Evolutionary conservation across 768 basidiomycete species (phyloP).

Genomic region (Boletus sensibilis): DNA sequence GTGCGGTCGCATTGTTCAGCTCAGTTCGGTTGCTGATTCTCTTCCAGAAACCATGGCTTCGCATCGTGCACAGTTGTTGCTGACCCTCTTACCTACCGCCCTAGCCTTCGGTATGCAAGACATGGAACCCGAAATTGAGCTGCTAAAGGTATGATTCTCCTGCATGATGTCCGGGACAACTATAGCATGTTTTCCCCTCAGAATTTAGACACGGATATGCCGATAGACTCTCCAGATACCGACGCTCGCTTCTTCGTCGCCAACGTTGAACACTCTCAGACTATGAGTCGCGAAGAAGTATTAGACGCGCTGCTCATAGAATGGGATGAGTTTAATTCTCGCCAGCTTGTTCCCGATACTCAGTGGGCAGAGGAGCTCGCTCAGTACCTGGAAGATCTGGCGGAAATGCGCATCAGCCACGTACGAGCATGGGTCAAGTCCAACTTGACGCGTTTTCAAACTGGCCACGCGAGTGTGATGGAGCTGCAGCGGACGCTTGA

Average conservation of each 20-base stretch:
- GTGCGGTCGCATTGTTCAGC: constrained; percentile 32
- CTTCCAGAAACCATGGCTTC: constrained; percentile 44
- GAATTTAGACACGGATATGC: constrained; percentile 55
- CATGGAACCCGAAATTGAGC: constrained; percentile 43
- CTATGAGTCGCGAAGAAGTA: constrained; percentile 9
- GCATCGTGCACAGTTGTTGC: constrained; percentile 44
- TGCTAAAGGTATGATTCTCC: constrained; percentile 43
- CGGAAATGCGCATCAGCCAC: constrained; percentile 43
- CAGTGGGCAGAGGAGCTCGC: constrained; percentile 44
- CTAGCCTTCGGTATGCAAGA: constrained; percentile 50
- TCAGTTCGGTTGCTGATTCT: background rate
- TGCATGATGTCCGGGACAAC: background rate
- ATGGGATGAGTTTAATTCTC: constrained; percentile 34
- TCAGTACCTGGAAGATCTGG: constrained; percentile 41
- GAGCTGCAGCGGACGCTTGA: constrained; percentile 45
- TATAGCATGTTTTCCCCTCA: constrained; percentile 17
- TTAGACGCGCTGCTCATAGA: constrained; percentile 18
- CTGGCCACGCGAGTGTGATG: constrained; percentile 44
- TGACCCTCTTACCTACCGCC: constrained; percentile 44
- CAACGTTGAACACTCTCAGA: constrained; percentile 12
- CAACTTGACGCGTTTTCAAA: constrained; percentile 50
- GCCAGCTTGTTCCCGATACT: constrained; percentile 38
- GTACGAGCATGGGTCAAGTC: constrained; percentile 50
- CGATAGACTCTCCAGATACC: constrained; percentile 39
- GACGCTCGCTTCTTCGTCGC: constrained; percentile 36